phyloP scores from a whole-genome alignment of 257 asterid species.

The Solanum pinnatisectum region DNA sequence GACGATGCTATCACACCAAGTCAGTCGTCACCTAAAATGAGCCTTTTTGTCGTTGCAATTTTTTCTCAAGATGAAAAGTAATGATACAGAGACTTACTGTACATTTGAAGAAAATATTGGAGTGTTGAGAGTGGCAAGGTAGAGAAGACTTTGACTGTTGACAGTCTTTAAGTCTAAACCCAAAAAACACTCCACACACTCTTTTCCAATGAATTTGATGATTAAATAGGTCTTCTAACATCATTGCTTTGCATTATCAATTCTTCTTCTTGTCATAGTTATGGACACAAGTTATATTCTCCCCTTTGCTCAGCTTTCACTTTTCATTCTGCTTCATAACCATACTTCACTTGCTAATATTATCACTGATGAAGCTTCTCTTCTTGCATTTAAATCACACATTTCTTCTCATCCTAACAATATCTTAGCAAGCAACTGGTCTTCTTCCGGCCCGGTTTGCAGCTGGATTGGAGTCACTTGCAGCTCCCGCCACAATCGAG shows the following conservation, averaged over 20 bases:
- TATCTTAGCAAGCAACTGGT: neutral
- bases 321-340: neutral
- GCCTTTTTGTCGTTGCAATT: no score
- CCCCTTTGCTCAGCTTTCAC: no score
- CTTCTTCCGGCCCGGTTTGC: neutral
- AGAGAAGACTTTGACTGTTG: no score
- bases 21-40: no score
- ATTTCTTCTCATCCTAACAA: neutral
- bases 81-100: no score
- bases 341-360: neutral
- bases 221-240: neutral
- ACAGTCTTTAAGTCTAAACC: no score
- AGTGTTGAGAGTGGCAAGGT: no score
- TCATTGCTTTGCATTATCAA: neutral
- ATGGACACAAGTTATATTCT: neutral
- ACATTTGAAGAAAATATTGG: no score
- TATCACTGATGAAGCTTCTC: neutral
- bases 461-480: neutral
- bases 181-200: no score
- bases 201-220: no score
- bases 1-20: no score
- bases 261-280: neutral
- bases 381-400: neutral
- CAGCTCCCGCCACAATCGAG: neutral
- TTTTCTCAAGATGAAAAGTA: no score